Evolutionary conservation across 23 red algal species (phyloP), one percentile per base, ranked within the genome.

Genomic region (Pyropia haitanensis): DNA sequence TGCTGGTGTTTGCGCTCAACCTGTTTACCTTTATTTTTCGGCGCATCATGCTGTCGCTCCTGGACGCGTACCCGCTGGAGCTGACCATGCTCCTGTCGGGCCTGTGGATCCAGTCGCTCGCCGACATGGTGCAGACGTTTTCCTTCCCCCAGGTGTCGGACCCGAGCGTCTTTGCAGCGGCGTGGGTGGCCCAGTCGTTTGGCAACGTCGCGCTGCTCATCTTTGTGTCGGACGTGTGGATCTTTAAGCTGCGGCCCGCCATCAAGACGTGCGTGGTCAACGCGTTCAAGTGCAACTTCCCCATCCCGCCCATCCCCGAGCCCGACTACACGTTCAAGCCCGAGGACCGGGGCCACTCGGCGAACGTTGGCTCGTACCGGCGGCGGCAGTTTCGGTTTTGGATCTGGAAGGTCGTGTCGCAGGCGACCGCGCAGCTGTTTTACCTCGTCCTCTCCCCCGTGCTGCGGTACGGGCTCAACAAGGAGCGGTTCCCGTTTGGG

Each of bases 361-460:
- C 71, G 21, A 87, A 87, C 49, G 60, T 64, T 14, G 81, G 81
- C 1, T 70, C 71, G 18, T 87, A 87, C 51, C 70, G 81, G 7
- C 71, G 81, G 61, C 23, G 81, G 24, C 81, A 87, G 32, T 87
- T 87, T 64, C 70, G 81, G 2, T 87, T 87, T 58, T 87, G 75
- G 64, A 76, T 87, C 70, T 87, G 75, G 52, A 61, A 72, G 23
- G 54, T 76, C 17, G 25, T 87, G 14, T 76, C 70, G 15, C 81
- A 87, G 53, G 63, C 64, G 6, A 64, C 71, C 44, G 59, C 81
- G 32, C 76, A 76, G 70, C 51, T 87, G 10, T 76, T 87, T 63
- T 87, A 87, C 59, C 63, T 87, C 16, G 71, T 56, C 21, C 75
- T 87, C 34, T 87, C 81, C 29, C 81, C 81, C 27, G 75, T 87